Percentiles rank a stretch among this genome's conserved stretches.
phyloP scores from a whole-genome alignment of 208 protist genomes.

The Angomonas deanei region DNA sequence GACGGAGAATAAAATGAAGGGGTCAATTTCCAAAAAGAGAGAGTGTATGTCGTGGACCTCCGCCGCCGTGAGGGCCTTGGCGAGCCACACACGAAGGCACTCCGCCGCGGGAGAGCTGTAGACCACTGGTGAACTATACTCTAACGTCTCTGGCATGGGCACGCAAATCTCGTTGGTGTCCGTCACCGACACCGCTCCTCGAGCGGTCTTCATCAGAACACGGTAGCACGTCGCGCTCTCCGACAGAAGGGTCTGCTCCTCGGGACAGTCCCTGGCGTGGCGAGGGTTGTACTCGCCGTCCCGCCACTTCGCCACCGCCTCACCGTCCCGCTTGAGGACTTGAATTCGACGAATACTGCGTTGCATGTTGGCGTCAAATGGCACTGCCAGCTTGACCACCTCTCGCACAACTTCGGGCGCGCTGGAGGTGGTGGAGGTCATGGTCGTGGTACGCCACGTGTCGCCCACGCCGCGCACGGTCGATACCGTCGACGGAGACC shows the following conservation, averaged over 20 bases:
- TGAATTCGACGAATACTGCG: constrained; percentile 23
- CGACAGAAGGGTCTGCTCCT: background rate
- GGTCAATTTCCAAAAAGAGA: constrained; percentile 72
- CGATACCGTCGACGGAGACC: background rate
- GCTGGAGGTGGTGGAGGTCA: background rate
- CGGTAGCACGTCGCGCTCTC: constrained; percentile 40
- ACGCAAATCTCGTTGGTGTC: constrained; percentile 41
- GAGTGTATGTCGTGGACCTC: constrained; percentile 62
- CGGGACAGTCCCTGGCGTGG: constrained; percentile 31
- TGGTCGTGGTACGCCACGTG: background rate
- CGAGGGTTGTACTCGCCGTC: constrained; percentile 52
- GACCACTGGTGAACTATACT: constrained; percentile 43
- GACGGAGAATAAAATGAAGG: constrained; percentile 44
- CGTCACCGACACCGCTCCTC: constrained; percentile 17
- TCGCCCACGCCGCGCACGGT: background rate
- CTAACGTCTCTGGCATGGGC: constrained; percentile 34
- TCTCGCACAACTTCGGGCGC: background rate
- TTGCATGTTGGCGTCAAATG: background rate
- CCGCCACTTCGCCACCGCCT: constrained; percentile 48
- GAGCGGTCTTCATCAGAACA: constrained; percentile 49
- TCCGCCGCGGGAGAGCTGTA: constrained; percentile 75
- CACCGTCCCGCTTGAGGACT: constrained; percentile 36
- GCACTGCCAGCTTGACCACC: too few species aligned
- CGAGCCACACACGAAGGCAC: constrained; percentile 69
- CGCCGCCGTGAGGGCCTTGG: constrained; percentile 67